phyloP scores from a whole-genome alignment of 2,329 filamentous ascomycete species.

The Neoscytalidium dimidiatum region DNA sequence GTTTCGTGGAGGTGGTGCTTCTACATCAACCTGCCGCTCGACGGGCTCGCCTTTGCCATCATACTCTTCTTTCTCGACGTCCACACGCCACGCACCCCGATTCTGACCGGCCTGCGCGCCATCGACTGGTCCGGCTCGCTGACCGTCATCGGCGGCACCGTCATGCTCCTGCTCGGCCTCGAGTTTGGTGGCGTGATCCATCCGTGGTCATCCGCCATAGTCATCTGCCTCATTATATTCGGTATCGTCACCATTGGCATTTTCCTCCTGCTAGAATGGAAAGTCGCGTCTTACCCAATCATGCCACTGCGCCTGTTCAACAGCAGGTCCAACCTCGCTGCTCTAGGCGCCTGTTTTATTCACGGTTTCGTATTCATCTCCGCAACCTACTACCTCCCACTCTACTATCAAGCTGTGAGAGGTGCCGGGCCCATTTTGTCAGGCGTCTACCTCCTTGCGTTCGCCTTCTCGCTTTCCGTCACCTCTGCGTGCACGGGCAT shows the following conservation, averaged over 20 bases:
- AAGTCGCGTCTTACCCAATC: slow-evolving; percentile 73
- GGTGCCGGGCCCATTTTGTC: slow-evolving; percentile 68
- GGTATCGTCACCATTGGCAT: slow-evolving; percentile 63
- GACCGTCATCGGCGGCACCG: slow-evolving; percentile 71
- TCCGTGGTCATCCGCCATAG: slow-evolving; percentile 74
- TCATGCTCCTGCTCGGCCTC: slow-evolving; percentile 85
- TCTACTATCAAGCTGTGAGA: slow-evolving; percentile 81
- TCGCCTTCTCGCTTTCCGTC: slow-evolving; percentile 67
- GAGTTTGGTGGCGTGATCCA: slow-evolving; percentile 77
- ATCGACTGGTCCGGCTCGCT: slow-evolving; percentile 68
- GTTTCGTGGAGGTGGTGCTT: slow-evolving; percentile 63
- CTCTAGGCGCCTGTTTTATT: slow-evolving; percentile 67
- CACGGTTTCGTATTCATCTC: slow-evolving; percentile 80
- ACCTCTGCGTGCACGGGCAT: slow-evolving; percentile 60
- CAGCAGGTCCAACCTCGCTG: slow-evolving; percentile 64
- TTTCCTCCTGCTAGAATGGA: slow-evolving; percentile 74
- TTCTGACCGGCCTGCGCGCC: slow-evolving; percentile 62
- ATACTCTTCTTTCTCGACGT: slow-evolving; percentile 65
- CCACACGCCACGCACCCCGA: slow-evolving; percentile 65
- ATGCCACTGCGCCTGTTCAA: slow-evolving; percentile 75
- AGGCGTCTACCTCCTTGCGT: slow-evolving; percentile 73
- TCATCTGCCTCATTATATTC: slow-evolving; percentile 77
- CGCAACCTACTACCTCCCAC: slow-evolving; percentile 75
- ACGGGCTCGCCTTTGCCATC: slow-evolving; percentile 60
- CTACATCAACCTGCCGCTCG: slow-evolving; percentile 66